phyloP scores from a whole-genome alignment of 805 yeast genomes.

The Myxozyma sirexii region DNA sequence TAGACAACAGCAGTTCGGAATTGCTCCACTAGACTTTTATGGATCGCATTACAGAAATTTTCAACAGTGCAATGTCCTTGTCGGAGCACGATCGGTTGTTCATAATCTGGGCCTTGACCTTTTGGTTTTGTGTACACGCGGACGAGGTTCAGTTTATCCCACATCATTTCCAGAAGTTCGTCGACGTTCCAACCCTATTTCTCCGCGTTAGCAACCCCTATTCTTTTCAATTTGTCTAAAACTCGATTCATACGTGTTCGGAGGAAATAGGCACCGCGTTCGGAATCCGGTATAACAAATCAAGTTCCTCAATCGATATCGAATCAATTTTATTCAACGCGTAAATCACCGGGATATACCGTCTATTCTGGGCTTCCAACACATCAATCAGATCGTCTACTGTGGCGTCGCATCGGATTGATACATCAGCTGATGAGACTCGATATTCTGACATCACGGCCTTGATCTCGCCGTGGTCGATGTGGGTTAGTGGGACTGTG shows the following conservation, averaged over 20 bases:
- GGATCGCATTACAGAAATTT: conserved; percentile 95
- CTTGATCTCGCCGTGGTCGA: conserved; percentile 88
- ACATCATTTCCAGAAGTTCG: conserved; percentile 91
- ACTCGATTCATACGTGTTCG: conserved; percentile 57
- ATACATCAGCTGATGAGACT: conserved; percentile 93
- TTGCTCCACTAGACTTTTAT: conserved; percentile 89
- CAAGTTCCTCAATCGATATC: conserved; percentile 89
- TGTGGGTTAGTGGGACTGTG: conserved; percentile 88
- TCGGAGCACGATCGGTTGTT: conserved; percentile 91
- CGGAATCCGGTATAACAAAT: conserved; percentile 86
- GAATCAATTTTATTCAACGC: conserved; percentile 96
- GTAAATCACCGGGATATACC: conserved; percentile 93
- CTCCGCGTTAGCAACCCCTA: too few species aligned
- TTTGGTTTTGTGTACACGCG: conserved; percentile 97
- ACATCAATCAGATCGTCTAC: conserved; percentile 96
- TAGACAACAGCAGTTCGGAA: conserved; percentile 90
- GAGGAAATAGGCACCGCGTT: conserved; percentile 97
- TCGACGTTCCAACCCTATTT: conserved; percentile 89
- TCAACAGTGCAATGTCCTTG: conserved; percentile 81
- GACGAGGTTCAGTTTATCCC: conserved; percentile 88
- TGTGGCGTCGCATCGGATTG: conserved; percentile 95
- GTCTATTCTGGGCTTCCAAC: conserved; percentile 84
- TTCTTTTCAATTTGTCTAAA: too few species aligned
- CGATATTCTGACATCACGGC: conserved; percentile 97
- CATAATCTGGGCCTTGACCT: conserved; percentile 90